Base-by-base conservation (phyloP, 1,284 basidiomycete species). In the Moesziomyces globuligerus region DNA sequence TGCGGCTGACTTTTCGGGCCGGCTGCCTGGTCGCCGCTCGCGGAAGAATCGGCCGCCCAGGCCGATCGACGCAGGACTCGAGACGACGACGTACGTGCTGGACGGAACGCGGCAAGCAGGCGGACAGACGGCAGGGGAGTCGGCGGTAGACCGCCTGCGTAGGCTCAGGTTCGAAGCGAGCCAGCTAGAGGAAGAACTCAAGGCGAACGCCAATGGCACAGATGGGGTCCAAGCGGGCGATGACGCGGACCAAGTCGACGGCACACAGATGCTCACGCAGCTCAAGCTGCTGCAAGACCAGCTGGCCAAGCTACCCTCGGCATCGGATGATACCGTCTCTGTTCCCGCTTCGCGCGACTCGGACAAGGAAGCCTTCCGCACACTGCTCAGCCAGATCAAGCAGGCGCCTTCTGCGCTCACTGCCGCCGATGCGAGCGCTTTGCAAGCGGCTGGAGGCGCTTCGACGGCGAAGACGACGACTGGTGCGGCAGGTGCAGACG, bases 91-190 rank as follows among this genome's bases (percentile, higher is more conserved):
- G 21, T 72, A 68, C 43, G 50, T 28, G 32, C 44, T 72, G 20
- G 48, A 51, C 3, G 47, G 46, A 1, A 21, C 21, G 9, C 36
- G 34, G 10, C 15, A 20, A 24, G 25, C 2, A 1, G 52, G 34
- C 4, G 28, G n/a, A 3, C 38, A 47, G n/a, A n/a, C n/a, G 2
- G 41, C 25, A 3, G 40, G 41, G 9, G 68, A 71, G 45, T 58
- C 52, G 29, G 48, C 41, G 11, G 53, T 59, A 37, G 69, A 68
- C 25, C 38, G 59, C 9, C 38, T 72, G 69, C 48, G 69, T 2
- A 46, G 64, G 41, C 64, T 72, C 48, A 67, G 59, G 37, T 72
- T 67, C 40, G 69, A 72, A 32, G 56, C 64, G 18, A 56, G 59
- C 47, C 56, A 55, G 36, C 41, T 72, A 41, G 69, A 68, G 49